phyloP scores from a whole-genome alignment of 78 protist genomes.

The Dictyostelium brefeldianum region DNA sequence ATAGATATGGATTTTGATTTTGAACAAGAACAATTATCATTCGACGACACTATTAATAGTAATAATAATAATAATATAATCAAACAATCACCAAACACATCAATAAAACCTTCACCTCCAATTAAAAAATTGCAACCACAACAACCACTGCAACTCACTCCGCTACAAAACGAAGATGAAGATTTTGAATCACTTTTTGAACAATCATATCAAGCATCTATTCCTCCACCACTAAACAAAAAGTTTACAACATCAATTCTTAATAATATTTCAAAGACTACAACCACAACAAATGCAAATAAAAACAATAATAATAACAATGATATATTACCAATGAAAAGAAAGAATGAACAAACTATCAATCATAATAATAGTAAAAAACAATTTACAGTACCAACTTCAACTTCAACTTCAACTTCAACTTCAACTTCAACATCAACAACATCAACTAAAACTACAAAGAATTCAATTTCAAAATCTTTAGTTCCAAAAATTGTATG shows the following conservation, averaged over 20 bases:
- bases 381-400: background rate
- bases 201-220: background rate
- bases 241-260: slow-evolving; percentile 1
- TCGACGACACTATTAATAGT: background rate
- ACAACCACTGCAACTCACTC: background rate
- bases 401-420: background rate
- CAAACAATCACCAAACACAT: background rate
- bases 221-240: background rate
- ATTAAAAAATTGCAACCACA: background rate
- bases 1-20: background rate
- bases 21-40: background rate
- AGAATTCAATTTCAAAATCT: background rate
- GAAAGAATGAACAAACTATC: background rate
- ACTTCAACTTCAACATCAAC: background rate
- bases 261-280: background rate
- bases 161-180: background rate
- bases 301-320: background rate
- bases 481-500: background rate
- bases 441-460: background rate
- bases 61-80: background rate
- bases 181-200: background rate
- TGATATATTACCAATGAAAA: background rate
- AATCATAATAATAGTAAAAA: background rate
- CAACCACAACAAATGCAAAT: background rate
- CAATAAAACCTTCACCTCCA: background rate